Base-by-base conservation (phyloP, 768 basidiomycete genomes). In the Clavulina sp. region DNA sequence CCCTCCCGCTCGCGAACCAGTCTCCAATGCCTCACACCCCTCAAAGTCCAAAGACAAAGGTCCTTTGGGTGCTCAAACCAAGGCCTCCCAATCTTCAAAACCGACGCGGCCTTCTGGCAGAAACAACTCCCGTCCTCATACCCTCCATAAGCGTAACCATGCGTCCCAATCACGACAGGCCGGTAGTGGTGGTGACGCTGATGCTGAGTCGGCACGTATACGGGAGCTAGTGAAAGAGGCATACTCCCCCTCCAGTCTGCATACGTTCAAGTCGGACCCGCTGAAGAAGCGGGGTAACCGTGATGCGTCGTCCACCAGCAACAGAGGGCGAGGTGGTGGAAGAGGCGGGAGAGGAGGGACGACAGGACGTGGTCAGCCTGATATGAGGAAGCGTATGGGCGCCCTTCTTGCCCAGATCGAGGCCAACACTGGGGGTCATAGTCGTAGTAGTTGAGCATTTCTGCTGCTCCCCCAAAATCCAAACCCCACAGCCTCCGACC, bases 381-480 rank as follows among this genome's bases (percentile, higher is more conserved):
- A 63, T 58, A 63, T 66, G 64, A 59, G 59, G 32, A 62, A 62
- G 26, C 60, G 62, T 54, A 66, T 66, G 63, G 62, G 60, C 7
- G 57, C 58, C 13, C 43, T 66, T 50, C 56, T 66, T 56, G 64
- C 48, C 24, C 43, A 46, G 26, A 46, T 46, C 43, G 24, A 46
- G 43, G 13, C 9, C 24, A 46, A 38, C 13, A 38, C 36, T n/a
- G n/a, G n/a, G n/a, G n/a, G n/a, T n/a, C n/a, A n/a, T n/a, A n/a
- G n/a, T n/a, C n/a, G n/a, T n/a, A n/a, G n/a, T n/a, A n/a, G n/a
- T n/a, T n/a, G n/a, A n/a, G n/a, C n/a, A n/a, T n/a, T n/a, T n/a
- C n/a, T n/a, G n/a, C n/a, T n/a, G n/a, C n/a, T n/a, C n/a, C n/a
- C n/a, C n/a, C n/a, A n/a, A n/a, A n/a, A n/a, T n/a, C n/a, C n/a